Base-by-base conservation (phyloP, 176 grass and related monocot species). In the Raddia distichophylla region DNA sequence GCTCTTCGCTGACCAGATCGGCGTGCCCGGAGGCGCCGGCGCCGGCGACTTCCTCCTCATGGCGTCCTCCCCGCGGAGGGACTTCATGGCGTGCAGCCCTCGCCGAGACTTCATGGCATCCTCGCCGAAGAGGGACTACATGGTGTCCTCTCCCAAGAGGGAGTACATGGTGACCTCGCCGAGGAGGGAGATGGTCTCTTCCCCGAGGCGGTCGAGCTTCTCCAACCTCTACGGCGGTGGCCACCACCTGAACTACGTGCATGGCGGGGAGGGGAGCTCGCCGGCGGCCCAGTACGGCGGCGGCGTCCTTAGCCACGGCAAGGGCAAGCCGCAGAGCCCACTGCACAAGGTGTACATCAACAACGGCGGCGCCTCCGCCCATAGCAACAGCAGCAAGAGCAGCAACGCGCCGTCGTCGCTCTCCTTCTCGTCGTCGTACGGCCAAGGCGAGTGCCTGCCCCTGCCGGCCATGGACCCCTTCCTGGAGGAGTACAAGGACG, bases 51-150 rank as follows among this genome's bases (percentile, higher is more conserved):
- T 94, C 86, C 74, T 94, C 37, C 74, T 94, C 37, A 40, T 40
- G 65, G 84, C 88, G 81, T 86, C 83, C 67, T 91, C 91, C 18
- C 91, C 91, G 1, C 83, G 20, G 64, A 69, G 81, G 43, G 87
- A 93, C 19, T 93, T 73, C 80, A 86, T 75, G 88, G 79, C 75
- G 46, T 84, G 83, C 67, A 89, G 87, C 50, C 91, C 87, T 44
- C 58, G 81, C 54, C 81, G 86, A 9, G 83, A 92, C 53, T 89
- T 82, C 68, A 75, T 85, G 89, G 35, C 51, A 5, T 92, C 74
- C 49, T 92, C 90, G 2, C 90, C 90, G 4, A 86, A 76, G 80
- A 83, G 91, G 3, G 90, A 92, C 43, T 91, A 82, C 79, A 89
- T 92, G 90, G 5, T 84, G 2, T 89, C 82, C 8, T 92, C 91